A percentile compares a stretch with the other conserved stretches of the same genome.
Conservation (phyloP, 768 basidiomycete genomes). For the Mycena filopes region DNA sequence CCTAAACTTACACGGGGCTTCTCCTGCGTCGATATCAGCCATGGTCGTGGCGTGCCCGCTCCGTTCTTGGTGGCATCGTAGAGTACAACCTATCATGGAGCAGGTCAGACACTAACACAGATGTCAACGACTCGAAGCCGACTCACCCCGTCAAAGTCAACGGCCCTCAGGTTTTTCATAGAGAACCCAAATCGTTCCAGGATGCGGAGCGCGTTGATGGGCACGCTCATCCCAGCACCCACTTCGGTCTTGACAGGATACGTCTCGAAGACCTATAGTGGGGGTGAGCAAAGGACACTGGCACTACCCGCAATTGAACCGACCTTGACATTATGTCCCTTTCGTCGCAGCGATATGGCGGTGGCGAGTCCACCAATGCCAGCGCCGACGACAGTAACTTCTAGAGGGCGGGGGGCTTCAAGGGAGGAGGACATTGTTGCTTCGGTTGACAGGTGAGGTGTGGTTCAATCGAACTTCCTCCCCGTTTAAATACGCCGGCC, state of each 20-base stretch:
- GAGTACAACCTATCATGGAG: background rate
- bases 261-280: conserved; percentile 20
- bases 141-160: background rate
- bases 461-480: no score
- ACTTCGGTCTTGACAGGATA: conserved; percentile 19
- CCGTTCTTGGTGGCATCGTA: conserved; percentile 10
- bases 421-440: no score
- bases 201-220: conserved; percentile 13
- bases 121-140: background rate
- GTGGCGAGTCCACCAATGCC: conserved; percentile 22
- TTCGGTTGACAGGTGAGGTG: no score
- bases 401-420: no score
- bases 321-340: conserved; percentile 22
- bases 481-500: no score
- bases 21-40: no score
- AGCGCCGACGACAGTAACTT: conserved; percentile 20
- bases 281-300: background rate
- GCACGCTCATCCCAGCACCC: conserved; percentile 21
- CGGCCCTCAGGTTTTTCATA: conserved; percentile 8
- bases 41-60: background rate
- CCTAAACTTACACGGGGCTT: no score
- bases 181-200: conserved; percentile 12
- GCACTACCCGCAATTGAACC: background rate
- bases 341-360: conserved; percentile 11
- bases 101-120: background rate